Base-by-base conservation (phyloP, 208 protist species). In the Zelonia costaricensis region DNA sequence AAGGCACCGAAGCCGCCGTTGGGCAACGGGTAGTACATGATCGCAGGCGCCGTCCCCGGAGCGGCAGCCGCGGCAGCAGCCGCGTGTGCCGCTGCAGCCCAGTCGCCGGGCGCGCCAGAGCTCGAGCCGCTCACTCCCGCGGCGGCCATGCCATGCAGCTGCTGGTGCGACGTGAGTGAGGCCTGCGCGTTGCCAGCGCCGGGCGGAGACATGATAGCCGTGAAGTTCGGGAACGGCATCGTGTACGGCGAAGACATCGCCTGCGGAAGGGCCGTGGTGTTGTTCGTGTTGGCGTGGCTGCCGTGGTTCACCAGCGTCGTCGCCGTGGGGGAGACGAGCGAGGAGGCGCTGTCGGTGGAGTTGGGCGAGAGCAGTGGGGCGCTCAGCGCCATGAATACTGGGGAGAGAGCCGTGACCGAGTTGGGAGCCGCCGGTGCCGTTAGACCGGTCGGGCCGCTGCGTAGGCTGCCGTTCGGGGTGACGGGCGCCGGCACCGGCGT, bases 21-120 rank as follows among this genome's bases (percentile, higher is more conserved):
- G 5, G 65, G 65, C 39, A 71, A 3, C 6, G 65, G 39, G 38
- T 61, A 71, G 65, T 63, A 71, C 47, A 71, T 40, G 7, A 59
- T 35, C 16, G 65, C 36, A 7, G 33, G n/a, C 27, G 44, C 30
- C 5, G 49, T 16, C 0, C 47, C 47, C 3, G n/a, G n/a, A n/a
- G n/a, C n/a, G n/a, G n/a, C n/a, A n/a, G n/a, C n/a, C n/a, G n/a
- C n/a, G n/a, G n/a, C n/a, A n/a, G n/a, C n/a, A n/a, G n/a, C n/a
- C n/a, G n/a, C n/a, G n/a, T n/a, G n/a, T n/a, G n/a, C n/a, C n/a
- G n/a, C n/a, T n/a, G n/a, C n/a, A n/a, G n/a, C n/a, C n/a, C 65
- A 59, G 15, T 71, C 56, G 2, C 45, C 40, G 8, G 22, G 16
- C 12, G 52, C 54, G 23, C 22, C 33, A 28, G 49, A 23, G 47